Evolutionary conservation across 2,329 filamentous ascomycete species (phyloP).

Genomic region (Emergomyces africanus): DNA sequence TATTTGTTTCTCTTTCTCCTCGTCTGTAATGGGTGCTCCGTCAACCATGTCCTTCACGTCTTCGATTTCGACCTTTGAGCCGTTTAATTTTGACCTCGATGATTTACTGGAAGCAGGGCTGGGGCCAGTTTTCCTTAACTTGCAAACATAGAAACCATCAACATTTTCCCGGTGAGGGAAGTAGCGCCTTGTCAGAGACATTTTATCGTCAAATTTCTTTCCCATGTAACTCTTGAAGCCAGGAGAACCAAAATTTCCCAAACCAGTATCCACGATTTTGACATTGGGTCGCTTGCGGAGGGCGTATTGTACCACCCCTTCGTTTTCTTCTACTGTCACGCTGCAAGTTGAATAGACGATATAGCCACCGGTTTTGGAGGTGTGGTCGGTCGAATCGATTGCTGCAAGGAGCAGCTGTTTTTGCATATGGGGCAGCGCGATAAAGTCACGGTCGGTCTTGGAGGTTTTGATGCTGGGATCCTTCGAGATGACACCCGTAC

Average conservation of each 20-base stretch:
- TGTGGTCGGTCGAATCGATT: conserved; percentile 88
- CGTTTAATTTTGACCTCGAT: conserved; percentile 15
- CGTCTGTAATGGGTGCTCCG: conserved; percentile 51
- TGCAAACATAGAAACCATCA: conserved; percentile 96
- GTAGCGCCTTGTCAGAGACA: conserved; percentile 73
- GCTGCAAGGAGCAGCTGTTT: conserved; percentile 87
- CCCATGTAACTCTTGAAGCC: conserved; percentile 85
- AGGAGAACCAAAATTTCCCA: conserved; percentile 73
- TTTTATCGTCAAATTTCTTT: conserved; percentile 77
- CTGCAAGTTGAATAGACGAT: conserved; percentile 95
- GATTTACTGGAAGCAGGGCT: conserved; percentile 38
- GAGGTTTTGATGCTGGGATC: conserved; percentile 96
- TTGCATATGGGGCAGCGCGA: conserved; percentile 83
- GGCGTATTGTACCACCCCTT: conserved; percentile 87
- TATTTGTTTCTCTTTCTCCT: conserved; percentile 10
- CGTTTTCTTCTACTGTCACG: conserved; percentile 88
- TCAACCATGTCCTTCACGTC: conserved; percentile 44
- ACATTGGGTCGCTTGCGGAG: conserved; percentile 87
- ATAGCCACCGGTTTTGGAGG: conserved; percentile 85
- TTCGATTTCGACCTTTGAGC: neutral
- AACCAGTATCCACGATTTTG: conserved; percentile 78
- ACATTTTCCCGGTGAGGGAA: conserved; percentile 91
- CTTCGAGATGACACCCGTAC: conserved; percentile 95
- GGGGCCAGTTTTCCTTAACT: conserved; percentile 84
- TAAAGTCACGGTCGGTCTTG: conserved; percentile 91